Conservation (phyloP, 2,329 filamentous ascomycete species). For the Tothia fuscella region DNA sequence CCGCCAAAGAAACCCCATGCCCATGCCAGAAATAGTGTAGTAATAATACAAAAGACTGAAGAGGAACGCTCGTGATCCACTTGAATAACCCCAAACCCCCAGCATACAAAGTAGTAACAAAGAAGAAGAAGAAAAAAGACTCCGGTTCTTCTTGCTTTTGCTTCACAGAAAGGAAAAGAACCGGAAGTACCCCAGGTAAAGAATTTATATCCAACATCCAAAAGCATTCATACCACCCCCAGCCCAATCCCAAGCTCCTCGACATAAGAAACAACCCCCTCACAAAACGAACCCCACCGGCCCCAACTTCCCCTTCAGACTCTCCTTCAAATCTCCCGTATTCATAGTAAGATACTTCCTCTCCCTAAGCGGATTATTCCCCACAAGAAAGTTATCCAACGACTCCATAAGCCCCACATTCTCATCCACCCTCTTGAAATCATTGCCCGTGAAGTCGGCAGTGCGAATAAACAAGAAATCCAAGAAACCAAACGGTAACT, state of each 20-base stretch:
- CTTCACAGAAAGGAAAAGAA: not conserved
- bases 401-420: conserved; percentile 69
- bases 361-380: conserved; percentile 82
- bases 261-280: not conserved
- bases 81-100: too few relatives aligned
- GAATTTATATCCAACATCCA: not conserved
- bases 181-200: not conserved
- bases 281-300: conserved; percentile 24
- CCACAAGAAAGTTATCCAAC: conserved; percentile 62
- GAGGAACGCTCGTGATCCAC: too few relatives aligned
- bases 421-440: conserved; percentile 63
- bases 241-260: not conserved
- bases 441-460: conserved; percentile 76
- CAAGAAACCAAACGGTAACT: conserved; percentile 66
- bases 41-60: too few relatives aligned
- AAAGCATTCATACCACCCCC: not conserved
- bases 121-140: too few relatives aligned
- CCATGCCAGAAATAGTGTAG: too few relatives aligned
- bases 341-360: conserved; percentile 73
- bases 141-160: too few relatives aligned
- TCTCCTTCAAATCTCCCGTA: conserved; percentile 69
- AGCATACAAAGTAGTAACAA: too few relatives aligned
- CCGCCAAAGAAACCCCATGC: too few relatives aligned
- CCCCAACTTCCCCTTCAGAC: conserved; percentile 54
- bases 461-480: conserved; percentile 56